Conservation (phyloP, 176 grass and related monocot genomes). For the Neostapfia colusana region DNA sequence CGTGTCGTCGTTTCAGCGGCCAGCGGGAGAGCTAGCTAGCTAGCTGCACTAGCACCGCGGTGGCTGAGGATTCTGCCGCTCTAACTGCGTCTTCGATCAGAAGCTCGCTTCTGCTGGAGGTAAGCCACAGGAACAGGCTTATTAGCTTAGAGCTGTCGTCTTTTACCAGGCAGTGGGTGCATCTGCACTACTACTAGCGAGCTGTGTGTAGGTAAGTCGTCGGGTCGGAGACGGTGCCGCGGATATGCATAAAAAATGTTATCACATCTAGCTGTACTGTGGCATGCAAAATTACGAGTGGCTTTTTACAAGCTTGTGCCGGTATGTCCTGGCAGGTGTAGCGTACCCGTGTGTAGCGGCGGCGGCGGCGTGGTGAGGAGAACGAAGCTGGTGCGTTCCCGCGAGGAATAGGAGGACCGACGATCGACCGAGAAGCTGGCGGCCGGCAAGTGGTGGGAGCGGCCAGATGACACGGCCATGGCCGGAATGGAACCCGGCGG, state of each 20-base stretch:
- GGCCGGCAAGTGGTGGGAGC: slow-evolving; percentile 99
- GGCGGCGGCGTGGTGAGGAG: not conserved
- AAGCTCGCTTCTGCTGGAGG: slow-evolving; percentile 47
- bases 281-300: slow-evolving; percentile 48
- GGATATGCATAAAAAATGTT: not conserved
- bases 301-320: slow-evolving; percentile 30
- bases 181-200: slow-evolving; percentile 22
- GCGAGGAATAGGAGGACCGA: too few relatives aligned
- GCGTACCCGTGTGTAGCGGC: too few relatives aligned
- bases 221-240: slow-evolving; percentile 14
- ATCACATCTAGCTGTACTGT: not conserved
- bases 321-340: slow-evolving; percentile 10
- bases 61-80: too few relatives aligned
- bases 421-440: slow-evolving; percentile 59
- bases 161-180: slow-evolving; percentile 28
- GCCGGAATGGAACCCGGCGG: slow-evolving; percentile 63
- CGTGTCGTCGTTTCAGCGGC: not conserved
- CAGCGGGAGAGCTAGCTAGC: not conserved
- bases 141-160: not conserved
- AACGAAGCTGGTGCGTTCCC: not conserved
- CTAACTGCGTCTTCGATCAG: not conserved
- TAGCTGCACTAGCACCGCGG: not conserved
- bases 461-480: slow-evolving; percentile 70
- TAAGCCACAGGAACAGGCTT: slow-evolving; percentile 33
- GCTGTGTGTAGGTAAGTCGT: not conserved